Evolutionary conservation across 306 rosid species (phyloP).

Genomic region (Trifolium pratense): DNA sequence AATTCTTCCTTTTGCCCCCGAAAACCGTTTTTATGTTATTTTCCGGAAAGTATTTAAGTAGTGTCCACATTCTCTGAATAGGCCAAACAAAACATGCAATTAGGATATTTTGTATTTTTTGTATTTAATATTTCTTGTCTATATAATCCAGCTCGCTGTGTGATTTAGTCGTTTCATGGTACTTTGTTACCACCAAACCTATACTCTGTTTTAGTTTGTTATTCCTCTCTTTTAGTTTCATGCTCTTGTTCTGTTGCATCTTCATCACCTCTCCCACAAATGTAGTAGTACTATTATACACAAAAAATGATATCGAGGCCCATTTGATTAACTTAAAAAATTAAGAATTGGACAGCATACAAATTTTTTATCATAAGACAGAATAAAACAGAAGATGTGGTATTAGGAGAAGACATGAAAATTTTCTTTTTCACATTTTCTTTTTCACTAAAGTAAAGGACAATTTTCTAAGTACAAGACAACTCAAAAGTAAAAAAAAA

Average conservation of each 20-base stretch:
- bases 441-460: too few relatives aligned
- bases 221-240: neutral
- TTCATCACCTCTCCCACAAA: neutral
- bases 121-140: neutral
- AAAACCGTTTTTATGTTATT: neutral
- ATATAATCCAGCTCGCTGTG: neutral
- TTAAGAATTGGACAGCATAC: too few relatives aligned
- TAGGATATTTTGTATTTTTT: neutral
- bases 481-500: too few relatives aligned
- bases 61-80: neutral
- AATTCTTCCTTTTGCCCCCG: neutral
- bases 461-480: too few relatives aligned
- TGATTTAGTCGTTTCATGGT: neutral
- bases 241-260: neutral
- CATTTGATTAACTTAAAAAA: too few relatives aligned
- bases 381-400: too few relatives aligned
- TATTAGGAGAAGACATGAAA: too few relatives aligned
- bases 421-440: too few relatives aligned
- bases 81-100: neutral
- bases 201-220: neutral
- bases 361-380: too few relatives aligned
- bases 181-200: constrained; percentile 1
- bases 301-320: too few relatives aligned
- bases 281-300: neutral
- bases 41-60: neutral